Percentiles rank a stretch among this genome's conserved stretches.
phyloP scores from a whole-genome alignment of 768 basidiomycete genomes.

The Glaciozyma martinii region DNA sequence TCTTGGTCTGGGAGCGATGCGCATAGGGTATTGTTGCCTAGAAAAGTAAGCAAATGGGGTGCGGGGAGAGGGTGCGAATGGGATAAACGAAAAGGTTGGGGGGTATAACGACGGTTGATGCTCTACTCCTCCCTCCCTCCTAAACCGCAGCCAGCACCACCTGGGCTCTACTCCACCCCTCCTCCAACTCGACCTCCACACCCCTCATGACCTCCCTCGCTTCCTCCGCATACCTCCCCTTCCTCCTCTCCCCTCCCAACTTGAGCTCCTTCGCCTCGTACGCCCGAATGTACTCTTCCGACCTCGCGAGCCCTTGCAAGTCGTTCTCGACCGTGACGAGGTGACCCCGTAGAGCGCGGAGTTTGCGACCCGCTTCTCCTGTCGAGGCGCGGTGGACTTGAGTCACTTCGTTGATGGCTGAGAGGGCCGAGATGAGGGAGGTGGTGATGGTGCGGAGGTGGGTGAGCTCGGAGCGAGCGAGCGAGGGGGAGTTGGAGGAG shows the following conservation, averaged over 20 bases:
- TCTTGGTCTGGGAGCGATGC: too few relatives aligned
- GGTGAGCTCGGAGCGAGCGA: slow-evolving; percentile 47
- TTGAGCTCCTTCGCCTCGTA: not conserved
- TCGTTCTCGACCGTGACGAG: slow-evolving; percentile 8
- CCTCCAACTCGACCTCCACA: not conserved
- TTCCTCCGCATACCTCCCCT: not conserved
- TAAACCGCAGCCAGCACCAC: not conserved
- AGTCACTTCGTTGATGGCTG: slow-evolving; percentile 72
- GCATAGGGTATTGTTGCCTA: too few relatives aligned
- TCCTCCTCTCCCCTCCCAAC: not conserved
- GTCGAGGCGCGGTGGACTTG: slow-evolving; percentile 79
- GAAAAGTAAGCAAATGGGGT: not conserved
- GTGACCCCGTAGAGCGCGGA: slow-evolving; percentile 52
- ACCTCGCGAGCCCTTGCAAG: not conserved
- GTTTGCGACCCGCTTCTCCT: slow-evolving; percentile 74
- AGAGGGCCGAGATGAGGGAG: slow-evolving; percentile 64
- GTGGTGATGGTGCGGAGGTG: slow-evolving; percentile 65
- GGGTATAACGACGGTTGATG: not conserved
- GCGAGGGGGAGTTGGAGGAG: not conserved
- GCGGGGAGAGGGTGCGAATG: not conserved
- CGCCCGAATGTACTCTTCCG: slow-evolving; percentile 10
- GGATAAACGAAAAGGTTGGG: not conserved
- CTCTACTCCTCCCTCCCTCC: not conserved
- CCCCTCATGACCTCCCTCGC: slow-evolving; percentile 12
- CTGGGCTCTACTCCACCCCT: not conserved